These are phyloP conservation scores for Clavulina sp. DNA, from an alignment of 768 basidiomycete species.

Conservation along the genomic window DNA sequence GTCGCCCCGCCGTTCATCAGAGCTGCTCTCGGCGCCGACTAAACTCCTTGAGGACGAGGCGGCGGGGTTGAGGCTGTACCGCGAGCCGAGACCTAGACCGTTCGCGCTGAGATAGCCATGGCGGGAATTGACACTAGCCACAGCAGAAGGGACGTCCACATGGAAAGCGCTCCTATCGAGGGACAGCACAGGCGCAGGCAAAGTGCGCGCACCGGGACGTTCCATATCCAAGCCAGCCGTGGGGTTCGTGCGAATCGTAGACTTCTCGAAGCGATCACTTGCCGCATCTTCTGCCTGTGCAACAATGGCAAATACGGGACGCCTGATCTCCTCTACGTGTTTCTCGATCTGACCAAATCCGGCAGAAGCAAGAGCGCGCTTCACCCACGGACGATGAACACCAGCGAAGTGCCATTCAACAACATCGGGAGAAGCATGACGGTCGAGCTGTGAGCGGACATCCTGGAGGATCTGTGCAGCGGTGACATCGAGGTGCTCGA, in stretches of 20 bases:
- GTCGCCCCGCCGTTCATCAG: no score
- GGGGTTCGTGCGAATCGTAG: no score
- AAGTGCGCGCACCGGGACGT: no score
- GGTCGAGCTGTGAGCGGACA: slow-evolving; percentile 70
- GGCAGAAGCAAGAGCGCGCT: slow-evolving; percentile 72
- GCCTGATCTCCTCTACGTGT: slow-evolving; percentile 17
- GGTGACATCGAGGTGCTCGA: slow-evolving; percentile 83
- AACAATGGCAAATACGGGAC: slow-evolving; percentile 10
- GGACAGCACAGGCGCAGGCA: slow-evolving; percentile 30
- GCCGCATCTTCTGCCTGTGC: slow-evolving; percentile 14
- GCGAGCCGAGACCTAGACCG: no score
- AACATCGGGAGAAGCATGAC: slow-evolving; percentile 33
- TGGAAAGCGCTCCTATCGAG: slow-evolving; percentile 40
- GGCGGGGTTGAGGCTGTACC: no score
- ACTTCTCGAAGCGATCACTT: slow-evolving; percentile 8
- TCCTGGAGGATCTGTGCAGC: slow-evolving; percentile 84
- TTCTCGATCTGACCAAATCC: slow-evolving; percentile 56
- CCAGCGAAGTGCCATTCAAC: slow-evolving; percentile 85
- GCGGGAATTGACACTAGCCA: slow-evolving; percentile 15
- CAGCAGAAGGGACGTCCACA: slow-evolving; percentile 59
- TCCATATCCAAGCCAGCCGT: no score
- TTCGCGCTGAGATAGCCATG: no score
- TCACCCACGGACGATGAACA: slow-evolving; percentile 84
- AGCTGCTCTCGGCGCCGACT: no score
- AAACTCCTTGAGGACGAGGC: no score